A percentile compares a stretch with the other conserved stretches of the same genome.
phyloP scores from a whole-genome alignment of 1,284 basidiomycete genomes.

The Moniliophthora roreri region DNA sequence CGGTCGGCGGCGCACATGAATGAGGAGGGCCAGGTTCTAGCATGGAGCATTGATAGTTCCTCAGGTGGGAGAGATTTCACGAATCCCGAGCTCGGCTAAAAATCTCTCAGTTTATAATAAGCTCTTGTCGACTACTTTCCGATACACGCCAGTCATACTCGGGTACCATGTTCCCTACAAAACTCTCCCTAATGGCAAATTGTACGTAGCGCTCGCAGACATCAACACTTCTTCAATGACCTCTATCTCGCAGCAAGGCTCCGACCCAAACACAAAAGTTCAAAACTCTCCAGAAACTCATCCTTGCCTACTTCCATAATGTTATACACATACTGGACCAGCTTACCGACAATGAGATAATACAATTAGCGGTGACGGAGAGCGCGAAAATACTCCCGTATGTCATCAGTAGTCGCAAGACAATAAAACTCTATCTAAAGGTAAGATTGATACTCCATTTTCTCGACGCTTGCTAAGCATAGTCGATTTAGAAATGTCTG shows the following conservation, averaged over 20 bases:
- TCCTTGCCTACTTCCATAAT: constrained; percentile 89
- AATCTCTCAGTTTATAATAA: constrained; percentile 81
- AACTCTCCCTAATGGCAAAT: constrained; percentile 78
- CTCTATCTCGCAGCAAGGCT: constrained; percentile 55
- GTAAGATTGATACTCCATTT: constrained; percentile 34
- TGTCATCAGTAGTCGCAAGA: constrained; percentile 79
- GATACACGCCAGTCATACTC: constrained; percentile 90
- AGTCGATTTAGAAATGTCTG: constrained; percentile 63
- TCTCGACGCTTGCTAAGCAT: constrained; percentile 4
- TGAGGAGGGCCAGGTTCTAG: constrained; percentile 75
- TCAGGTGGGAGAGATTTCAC: constrained; percentile 45
- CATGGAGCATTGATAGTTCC: constrained; percentile 82
- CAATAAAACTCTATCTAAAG: constrained; percentile 85
- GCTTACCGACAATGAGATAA: constrained; percentile 66
- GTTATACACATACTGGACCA: constrained; percentile 79
- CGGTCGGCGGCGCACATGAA: constrained; percentile 88
- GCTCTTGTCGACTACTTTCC: constrained; percentile 83
- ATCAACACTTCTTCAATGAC: constrained; percentile 6
- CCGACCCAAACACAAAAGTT: constrained; percentile 75
- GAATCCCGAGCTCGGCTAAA: constrained; percentile 6
- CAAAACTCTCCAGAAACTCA: constrained; percentile 83
- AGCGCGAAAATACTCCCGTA: constrained; percentile 88
- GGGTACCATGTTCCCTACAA: constrained; percentile 89
- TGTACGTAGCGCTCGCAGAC: constrained; percentile 50
- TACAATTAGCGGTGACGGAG: constrained; percentile 78